A percentile compares a stretch with the other conserved stretches of the same genome.
Conservation (phyloP, 2,329 filamentous ascomycete genomes). For the Aspergillus intermedius region DNA sequence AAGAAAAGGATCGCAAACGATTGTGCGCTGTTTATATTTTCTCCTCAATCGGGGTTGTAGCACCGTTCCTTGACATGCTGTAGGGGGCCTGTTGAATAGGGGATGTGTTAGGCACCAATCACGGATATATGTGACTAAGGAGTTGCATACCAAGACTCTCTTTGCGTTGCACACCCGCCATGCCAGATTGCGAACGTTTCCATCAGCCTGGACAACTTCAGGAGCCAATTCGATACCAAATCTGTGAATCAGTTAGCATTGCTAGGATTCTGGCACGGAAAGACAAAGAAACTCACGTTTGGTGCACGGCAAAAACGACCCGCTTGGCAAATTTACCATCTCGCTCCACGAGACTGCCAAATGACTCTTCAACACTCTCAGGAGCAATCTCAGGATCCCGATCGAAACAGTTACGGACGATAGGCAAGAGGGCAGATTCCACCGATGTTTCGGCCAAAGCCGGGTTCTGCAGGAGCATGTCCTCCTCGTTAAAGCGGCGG, state of each 20-base stretch:
- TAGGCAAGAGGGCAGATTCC: constrained; percentile 68
- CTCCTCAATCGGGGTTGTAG: constrained; percentile 50
- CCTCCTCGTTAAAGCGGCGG: constrained; percentile 71
- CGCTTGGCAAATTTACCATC: constrained; percentile 83
- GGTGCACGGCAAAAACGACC: constrained; percentile 87
- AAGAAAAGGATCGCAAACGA: neutral
- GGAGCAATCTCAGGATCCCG: constrained; percentile 87
- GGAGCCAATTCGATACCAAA: constrained; percentile 93
- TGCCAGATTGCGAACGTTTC: constrained; percentile 80
- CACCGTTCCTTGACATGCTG: constrained; percentile 60
- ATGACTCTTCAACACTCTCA: constrained; percentile 67
- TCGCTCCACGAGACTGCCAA: constrained; percentile 76
- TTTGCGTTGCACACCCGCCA: constrained; percentile 96
- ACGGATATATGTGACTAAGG: neutral
- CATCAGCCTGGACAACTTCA: constrained; percentile 85
- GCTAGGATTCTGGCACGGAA: neutral
- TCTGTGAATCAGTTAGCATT: constrained; percentile 29
- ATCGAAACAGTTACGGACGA: constrained; percentile 90
- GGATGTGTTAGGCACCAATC: constrained; percentile 8
- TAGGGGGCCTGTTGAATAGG: constrained; percentile 55
- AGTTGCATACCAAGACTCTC: constrained; percentile 70
- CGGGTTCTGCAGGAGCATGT: constrained; percentile 55
- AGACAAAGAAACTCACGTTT: constrained; percentile 59
- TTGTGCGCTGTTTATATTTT: constrained; percentile 15
- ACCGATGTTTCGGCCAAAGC: constrained; percentile 62